Conservation (phyloP, 1,284 basidiomycete genomes). For the Tilletiaria anomala region DNA sequence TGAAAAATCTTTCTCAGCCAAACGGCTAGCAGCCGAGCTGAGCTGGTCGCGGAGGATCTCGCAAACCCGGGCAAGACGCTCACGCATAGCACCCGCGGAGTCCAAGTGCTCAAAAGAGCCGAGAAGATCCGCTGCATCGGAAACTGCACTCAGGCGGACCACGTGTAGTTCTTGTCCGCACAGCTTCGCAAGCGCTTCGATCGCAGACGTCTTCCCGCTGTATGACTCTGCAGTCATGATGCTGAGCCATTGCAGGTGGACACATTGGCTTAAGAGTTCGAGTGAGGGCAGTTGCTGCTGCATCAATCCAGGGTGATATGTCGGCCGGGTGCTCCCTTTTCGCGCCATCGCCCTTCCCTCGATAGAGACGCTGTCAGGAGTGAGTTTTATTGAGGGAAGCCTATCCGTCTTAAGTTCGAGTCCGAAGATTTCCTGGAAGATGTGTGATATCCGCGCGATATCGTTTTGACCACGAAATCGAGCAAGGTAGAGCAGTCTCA, state of each 20-base stretch:
- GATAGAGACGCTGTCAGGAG: conserved; percentile 6
- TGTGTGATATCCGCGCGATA: conserved; percentile 47
- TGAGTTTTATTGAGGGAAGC: too few relatives aligned
- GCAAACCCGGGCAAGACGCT: not conserved
- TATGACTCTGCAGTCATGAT: conserved; percentile 66
- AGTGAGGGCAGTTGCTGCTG: too few relatives aligned
- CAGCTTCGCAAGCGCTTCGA: conserved; percentile 57
- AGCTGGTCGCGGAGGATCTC: not conserved
- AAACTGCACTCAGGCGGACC: conserved; percentile 68
- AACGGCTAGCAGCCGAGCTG: too few relatives aligned
- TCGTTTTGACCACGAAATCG: conserved; percentile 68
- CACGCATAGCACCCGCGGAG: conserved; percentile 7
- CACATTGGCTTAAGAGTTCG: too few relatives aligned
- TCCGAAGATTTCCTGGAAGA: conserved; percentile 56
- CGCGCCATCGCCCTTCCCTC: not conserved
- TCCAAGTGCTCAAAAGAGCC: conserved; percentile 82
- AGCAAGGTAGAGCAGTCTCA: conserved; percentile 51
- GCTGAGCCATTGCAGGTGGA: conserved; percentile 69
- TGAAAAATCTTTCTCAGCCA: too few relatives aligned
- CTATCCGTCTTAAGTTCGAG: too few relatives aligned
- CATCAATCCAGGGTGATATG: too few relatives aligned
- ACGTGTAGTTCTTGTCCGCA: conserved; percentile 58
- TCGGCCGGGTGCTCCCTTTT: too few relatives aligned
- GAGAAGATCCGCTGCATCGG: conserved; percentile 84
- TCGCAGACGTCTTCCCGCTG: conserved; percentile 66